phyloP scores from a whole-genome alignment of 345 rosid species.

The Salix caprea region DNA sequence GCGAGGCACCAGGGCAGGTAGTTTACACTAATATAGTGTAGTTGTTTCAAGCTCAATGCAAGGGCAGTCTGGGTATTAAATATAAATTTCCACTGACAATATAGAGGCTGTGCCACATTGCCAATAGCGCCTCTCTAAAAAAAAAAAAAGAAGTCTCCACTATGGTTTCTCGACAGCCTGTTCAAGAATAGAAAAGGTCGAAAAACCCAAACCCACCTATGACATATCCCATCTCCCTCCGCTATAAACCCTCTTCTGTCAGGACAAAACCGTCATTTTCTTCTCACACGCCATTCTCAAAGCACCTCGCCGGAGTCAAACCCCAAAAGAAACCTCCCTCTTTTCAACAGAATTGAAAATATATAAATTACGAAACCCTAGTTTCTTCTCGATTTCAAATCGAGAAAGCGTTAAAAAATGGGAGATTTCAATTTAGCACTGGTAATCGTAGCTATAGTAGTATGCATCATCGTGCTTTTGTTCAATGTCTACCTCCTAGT shows the following conservation, averaged over 20 bases:
- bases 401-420: conserved; percentile 43
- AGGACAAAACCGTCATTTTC: background rate
- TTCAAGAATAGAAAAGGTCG: background rate
- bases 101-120: too few species aligned
- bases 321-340: background rate
- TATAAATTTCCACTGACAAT: too few species aligned
- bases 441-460: conserved; percentile 87
- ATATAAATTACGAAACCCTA: conserved; percentile 18
- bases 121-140: too few species aligned
- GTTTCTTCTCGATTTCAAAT: conserved; percentile 22
- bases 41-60: too few species aligned
- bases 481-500: conserved; percentile 94
- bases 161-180: conserved; percentile 9
- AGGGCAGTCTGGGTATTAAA: too few species aligned
- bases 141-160: background rate
- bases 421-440: conserved; percentile 99
- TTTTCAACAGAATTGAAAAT: conserved; percentile 4
- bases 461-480: conserved; percentile 78
- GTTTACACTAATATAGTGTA: too few species aligned
- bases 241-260: background rate
- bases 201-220: background rate
- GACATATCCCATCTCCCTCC: background rate
- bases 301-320: conserved; percentile 10
- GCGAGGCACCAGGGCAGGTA: too few species aligned
- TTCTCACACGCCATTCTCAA: background rate